These are phyloP conservation scores for Thecaphora thlaspeos DNA, from an alignment of 1,284 basidiomycete species.

Conservation along the genomic window DNA sequence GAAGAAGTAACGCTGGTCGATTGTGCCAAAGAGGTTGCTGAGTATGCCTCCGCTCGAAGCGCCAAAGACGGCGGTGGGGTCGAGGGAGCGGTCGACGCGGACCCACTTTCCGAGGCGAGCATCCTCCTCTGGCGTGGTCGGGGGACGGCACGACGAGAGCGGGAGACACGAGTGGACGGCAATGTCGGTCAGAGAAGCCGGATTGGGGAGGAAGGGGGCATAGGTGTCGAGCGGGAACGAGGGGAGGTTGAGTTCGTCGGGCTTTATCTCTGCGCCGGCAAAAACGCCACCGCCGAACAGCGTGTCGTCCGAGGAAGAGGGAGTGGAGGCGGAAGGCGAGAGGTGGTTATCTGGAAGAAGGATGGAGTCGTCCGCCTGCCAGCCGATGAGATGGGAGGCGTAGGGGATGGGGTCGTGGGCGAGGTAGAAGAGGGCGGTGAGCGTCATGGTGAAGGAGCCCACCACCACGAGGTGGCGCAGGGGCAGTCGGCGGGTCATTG, in stretches of 20 bases:
- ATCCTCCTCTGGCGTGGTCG: conserved; percentile 70
- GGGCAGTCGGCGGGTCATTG: no score
- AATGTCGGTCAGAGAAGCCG: conserved; percentile 67
- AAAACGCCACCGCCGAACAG: no score
- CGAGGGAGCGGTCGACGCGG: conserved; percentile 73
- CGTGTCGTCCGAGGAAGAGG: neutral
- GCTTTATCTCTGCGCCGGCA: no score
- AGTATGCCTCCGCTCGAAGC: conserved; percentile 13
- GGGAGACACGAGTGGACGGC: conserved; percentile 71
- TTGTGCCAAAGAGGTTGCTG: conserved; percentile 21
- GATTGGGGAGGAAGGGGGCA: conserved; percentile 43
- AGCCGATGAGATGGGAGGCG: conserved; percentile 26
- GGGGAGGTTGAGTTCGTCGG: conserved; percentile 3
- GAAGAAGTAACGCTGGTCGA: conserved; percentile 43
- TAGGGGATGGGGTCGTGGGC: conserved; percentile 23
- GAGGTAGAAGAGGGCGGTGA: conserved; percentile 32
- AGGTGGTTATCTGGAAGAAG: neutral
- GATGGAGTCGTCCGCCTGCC: conserved; percentile 32
- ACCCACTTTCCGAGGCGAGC: conserved; percentile 84
- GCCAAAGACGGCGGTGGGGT: conserved; percentile 61
- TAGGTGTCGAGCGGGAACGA: conserved; percentile 43
- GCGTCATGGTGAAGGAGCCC: conserved; percentile 21
- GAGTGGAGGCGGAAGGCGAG: no score
- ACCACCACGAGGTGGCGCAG: conserved; percentile 19
- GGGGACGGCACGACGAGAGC: conserved; percentile 67